Base-by-base conservation (phyloP, 345 rosid genomes). In the Boechera divaricarpa region DNA sequence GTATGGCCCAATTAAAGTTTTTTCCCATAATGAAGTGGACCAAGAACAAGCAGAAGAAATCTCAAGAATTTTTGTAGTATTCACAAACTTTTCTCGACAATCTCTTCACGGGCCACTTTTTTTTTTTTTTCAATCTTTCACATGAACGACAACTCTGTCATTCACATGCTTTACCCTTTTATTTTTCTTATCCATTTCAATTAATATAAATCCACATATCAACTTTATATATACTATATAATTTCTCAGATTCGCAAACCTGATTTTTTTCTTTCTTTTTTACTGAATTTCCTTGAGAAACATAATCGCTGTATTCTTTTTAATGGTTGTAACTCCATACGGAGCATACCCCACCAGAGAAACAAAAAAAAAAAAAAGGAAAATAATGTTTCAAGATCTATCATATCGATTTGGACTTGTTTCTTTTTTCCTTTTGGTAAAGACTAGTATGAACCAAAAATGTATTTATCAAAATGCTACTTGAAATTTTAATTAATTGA, bases 71-170 rank as follows among this genome's bases (percentile, higher is more conserved):
- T 70, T 69, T 70, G 67, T 77, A 77, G 67, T 63, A 71, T 71
- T 77, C 80, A 63, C 16, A 44, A 69, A 54, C 44, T 77, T 63
- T 56, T 45, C 47, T 57, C 72, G 81, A 70, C 81, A 77, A 72
- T 55, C 54, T 63, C 72, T 71, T 77, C 81, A 77, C 81, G 81
- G 81, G 72, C 67, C 72, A 70, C 24, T 21, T 21, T 21, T 56
- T 45, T 77, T 76, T 11, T 54, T 11, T 4, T 26, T 33, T 13
- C 9, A n/a, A 63, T 28, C 63, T 42, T 76, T 76, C 75, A 64
- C 76, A 77, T 77, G 76, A 71, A 71, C 80, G 72, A 77, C 80
- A 77, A 70, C 60, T 70, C 76, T 77, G 80, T 69, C 76, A 56
- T 56, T 64, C 80, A 77, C 80, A 77, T 77, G 80, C 66, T 28